Percentiles rank a stretch among this genome's conserved stretches.
Evolutionary conservation across 1,284 basidiomycete species (phyloP).

Genomic region (Naganishia sp.): DNA sequence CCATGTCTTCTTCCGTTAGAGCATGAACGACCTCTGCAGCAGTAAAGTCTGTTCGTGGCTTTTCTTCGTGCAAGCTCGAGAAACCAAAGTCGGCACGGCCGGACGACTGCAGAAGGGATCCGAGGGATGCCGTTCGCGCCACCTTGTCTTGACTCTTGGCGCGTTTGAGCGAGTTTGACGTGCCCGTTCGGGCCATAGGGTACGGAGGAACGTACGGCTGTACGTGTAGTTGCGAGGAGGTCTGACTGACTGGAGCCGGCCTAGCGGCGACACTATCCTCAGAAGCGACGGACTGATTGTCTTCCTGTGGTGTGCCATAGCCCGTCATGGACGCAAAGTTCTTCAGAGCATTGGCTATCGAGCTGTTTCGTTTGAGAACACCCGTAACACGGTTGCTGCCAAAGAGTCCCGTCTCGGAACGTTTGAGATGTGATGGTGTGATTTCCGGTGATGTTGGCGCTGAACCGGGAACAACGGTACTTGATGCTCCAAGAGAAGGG

Average conservation of each 20-base stretch:
- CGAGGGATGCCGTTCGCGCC: constrained; percentile 30
- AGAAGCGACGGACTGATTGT: constrained; percentile 34
- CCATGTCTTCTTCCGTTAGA: constrained; percentile 86
- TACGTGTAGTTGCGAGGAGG: constrained; percentile 67
- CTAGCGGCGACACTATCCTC: constrained; percentile 56
- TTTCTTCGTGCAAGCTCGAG: constrained; percentile 18
- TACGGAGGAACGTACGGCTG: constrained; percentile 76
- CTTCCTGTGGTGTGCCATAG: constrained; percentile 27
- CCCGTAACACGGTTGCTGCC: constrained; percentile 29
- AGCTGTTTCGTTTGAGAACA: constrained; percentile 75
- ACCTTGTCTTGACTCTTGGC: constrained; percentile 21
- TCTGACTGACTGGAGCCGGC: constrained; percentile 30
- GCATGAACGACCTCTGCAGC: constrained; percentile 80
- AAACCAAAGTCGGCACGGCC: constrained; percentile 28
- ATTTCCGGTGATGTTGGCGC: constrained; percentile 10
- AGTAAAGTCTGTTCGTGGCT: constrained; percentile 52
- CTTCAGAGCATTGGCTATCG: constrained; percentile 80
- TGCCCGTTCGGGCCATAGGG: constrained; percentile 41
- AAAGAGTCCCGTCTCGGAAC: constrained; percentile 27
- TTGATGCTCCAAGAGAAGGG: constrained; percentile 5
- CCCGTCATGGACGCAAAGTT: constrained; percentile 62
- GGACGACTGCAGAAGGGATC: constrained; percentile 30
- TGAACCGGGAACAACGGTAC: constrained; percentile 1
- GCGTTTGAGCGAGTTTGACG: constrained; percentile 16
- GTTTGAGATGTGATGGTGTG: constrained; percentile 15